phyloP scores from a whole-genome alignment of 2,329 filamentous ascomycete species.

The Scedosporium minutisporum region DNA sequence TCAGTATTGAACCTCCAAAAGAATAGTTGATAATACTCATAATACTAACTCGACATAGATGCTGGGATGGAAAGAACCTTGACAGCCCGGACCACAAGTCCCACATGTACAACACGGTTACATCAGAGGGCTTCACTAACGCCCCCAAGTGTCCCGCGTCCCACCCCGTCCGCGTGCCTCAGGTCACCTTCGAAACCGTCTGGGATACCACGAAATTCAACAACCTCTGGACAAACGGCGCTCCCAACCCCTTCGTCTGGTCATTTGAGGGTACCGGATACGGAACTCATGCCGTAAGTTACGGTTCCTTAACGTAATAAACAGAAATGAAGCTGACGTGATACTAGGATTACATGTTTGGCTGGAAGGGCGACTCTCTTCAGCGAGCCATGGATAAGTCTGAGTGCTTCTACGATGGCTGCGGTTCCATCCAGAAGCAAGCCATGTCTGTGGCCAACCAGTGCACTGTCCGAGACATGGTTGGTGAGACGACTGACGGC shows the following conservation, averaged over 20 bases:
- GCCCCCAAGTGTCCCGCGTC: constrained; percentile 6
- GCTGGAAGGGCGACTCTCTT: constrained; percentile 22
- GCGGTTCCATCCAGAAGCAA: constrained; percentile 21
- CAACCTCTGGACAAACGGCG: constrained; percentile 7
- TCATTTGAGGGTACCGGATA: constrained; percentile 12
- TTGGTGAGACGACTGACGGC: constrained; percentile 37
- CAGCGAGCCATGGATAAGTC: constrained; percentile 17
- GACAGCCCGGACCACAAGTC: constrained; percentile 37
- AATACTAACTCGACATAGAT: constrained; percentile 22
- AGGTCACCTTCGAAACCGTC: constrained; percentile 9
- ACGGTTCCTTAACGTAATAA: too few relatives aligned
- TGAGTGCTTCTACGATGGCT: constrained; percentile 26
- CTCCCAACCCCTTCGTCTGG: constrained; percentile 8
- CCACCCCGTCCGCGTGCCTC: constrained; percentile 9
- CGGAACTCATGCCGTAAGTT: constrained; percentile 17
- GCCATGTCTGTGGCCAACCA: constrained; percentile 1
- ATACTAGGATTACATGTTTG: constrained; percentile 20
- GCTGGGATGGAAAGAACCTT: constrained; percentile 44
- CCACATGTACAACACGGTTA: constrained; percentile 19
- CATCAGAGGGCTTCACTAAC: constrained; percentile 5
- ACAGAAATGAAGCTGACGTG: too few relatives aligned
- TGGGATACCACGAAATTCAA: constrained; percentile 10
- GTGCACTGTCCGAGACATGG: constrained; percentile 25
- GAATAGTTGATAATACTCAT: too few relatives aligned
- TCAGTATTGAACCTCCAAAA: constrained; percentile 17